These are phyloP conservation scores for Candida rishiriensis DNA, from an alignment of 805 yeast species.

Conservation along the genomic window DNA sequence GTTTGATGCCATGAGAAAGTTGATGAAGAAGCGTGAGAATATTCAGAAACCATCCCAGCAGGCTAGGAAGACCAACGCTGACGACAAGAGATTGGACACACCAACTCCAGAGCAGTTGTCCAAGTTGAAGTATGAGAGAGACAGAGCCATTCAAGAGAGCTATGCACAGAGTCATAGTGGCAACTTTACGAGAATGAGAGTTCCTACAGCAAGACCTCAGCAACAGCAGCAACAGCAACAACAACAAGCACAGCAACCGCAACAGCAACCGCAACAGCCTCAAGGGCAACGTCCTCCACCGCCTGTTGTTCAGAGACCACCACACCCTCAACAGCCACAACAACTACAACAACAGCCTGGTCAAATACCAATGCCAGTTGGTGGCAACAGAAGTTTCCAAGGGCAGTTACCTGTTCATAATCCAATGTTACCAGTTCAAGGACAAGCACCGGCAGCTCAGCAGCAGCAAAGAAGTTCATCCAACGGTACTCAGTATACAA, in stretches of 20 bases:
- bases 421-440: not conserved
- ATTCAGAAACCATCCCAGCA: constrained; percentile 55
- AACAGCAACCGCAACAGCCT: not conserved
- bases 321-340: constrained; percentile 1
- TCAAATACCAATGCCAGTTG: not conserved
- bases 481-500: constrained; percentile 53
- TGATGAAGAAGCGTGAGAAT: constrained; percentile 84
- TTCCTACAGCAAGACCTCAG: constrained; percentile 6
- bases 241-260: constrained; percentile 1
- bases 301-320: not conserved
- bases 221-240: constrained; percentile 1
- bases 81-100: constrained; percentile 38
- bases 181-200: constrained; percentile 21
- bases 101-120: constrained; percentile 85
- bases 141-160: constrained; percentile 77
- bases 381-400: not conserved
- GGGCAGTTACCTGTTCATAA: not conserved
- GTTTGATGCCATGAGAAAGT: constrained; percentile 91
- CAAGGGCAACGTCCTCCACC: not conserved
- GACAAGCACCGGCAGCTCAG: constrained; percentile 2
- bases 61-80: constrained; percentile 26
- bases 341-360: not conserved
- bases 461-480: constrained; percentile 42
- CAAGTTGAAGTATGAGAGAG: constrained; percentile 77
- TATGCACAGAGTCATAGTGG: constrained; percentile 34